These are phyloP conservation scores for Limonomyces culmigenus DNA, from an alignment of 1,284 basidiomycete genomes.

Conservation along the genomic window DNA sequence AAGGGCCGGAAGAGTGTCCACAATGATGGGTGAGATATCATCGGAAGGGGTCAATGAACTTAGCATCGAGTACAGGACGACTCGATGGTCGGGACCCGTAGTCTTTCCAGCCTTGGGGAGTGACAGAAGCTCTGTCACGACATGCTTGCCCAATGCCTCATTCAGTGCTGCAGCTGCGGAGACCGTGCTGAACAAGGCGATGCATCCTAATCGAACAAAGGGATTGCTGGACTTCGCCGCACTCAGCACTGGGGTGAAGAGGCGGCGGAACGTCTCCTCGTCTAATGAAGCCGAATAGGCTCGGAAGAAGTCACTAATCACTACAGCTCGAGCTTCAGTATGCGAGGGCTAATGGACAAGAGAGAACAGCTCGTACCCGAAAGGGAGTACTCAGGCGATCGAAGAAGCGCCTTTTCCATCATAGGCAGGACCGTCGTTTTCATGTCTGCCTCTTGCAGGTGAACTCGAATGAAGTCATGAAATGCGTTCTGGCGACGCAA, in stretches of 20 bases:
- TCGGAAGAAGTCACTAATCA: conserved; percentile 35
- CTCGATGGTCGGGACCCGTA: conserved; percentile 72
- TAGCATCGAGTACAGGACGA: conserved; percentile 67
- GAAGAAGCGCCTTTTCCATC: conserved; percentile 57
- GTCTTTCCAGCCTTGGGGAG: conserved; percentile 75
- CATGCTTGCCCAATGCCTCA: conserved; percentile 21
- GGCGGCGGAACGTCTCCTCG: conserved; percentile 35
- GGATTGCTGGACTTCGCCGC: conserved; percentile 67
- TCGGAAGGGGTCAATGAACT: conserved; percentile 32
- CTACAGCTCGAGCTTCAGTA: conserved; percentile 16
- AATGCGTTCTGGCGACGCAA: conserved; percentile 24
- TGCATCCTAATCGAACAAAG: conserved; percentile 38
- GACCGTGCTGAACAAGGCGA: conserved; percentile 45
- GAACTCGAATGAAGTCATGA: conserved; percentile 40
- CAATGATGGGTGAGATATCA: conserved; percentile 31
- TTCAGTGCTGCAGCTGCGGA: conserved; percentile 21
- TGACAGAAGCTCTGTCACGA: conserved; percentile 47
- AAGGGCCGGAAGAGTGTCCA: conserved; percentile 38
- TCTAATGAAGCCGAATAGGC: conserved; percentile 40
- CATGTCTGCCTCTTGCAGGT: conserved; percentile 34
- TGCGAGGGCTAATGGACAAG: conserved; percentile 2
- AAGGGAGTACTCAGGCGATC: conserved; percentile 59
- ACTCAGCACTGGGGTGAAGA: conserved; percentile 51
- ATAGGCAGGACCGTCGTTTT: conserved; percentile 34
- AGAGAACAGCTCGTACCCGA: conserved; percentile 23